Evolutionary conservation across 2,329 filamentous ascomycete species (phyloP).

Genomic region (Pleurostoma richardsiae): DNA sequence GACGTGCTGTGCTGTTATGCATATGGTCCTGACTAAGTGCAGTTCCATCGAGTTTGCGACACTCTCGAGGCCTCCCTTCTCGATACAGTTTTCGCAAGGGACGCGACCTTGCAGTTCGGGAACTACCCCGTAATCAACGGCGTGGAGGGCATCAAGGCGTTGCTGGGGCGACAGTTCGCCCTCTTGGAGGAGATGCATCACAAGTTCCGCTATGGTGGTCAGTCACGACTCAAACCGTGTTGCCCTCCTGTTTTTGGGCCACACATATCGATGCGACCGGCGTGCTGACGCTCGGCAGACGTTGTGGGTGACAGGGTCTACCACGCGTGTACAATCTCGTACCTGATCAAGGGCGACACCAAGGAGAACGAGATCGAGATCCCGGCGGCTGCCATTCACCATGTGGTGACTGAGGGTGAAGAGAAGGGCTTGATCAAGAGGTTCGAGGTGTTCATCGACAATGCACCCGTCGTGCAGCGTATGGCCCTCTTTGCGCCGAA

Average conservation of each 20-base stretch:
- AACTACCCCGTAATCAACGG: neutral
- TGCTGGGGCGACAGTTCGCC: neutral
- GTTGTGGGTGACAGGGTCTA: neutral
- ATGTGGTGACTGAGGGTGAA: neutral
- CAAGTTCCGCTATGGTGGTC: neutral
- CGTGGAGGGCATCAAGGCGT: neutral
- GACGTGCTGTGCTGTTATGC: no score
- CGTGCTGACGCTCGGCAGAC: neutral
- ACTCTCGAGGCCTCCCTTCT: neutral
- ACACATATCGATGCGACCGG: neutral
- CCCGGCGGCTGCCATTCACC: slow-evolving; percentile 2
- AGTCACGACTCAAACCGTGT: neutral
- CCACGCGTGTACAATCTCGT: neutral
- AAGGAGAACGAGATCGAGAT: neutral
- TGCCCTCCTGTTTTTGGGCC: neutral
- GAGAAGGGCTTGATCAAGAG: neutral
- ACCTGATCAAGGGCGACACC: neutral
- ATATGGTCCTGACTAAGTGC: no score
- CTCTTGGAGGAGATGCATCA: neutral
- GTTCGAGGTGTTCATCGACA: neutral
- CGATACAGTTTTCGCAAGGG: neutral
- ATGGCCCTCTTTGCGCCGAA: neutral
- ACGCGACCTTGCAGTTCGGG: neutral
- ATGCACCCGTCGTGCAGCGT: neutral
- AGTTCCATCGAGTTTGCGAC: neutral